These are phyloP conservation scores for Lecanicillium sp. DNA, from an alignment of 2,329 filamentous ascomycete genomes.

Conservation along the genomic window DNA sequence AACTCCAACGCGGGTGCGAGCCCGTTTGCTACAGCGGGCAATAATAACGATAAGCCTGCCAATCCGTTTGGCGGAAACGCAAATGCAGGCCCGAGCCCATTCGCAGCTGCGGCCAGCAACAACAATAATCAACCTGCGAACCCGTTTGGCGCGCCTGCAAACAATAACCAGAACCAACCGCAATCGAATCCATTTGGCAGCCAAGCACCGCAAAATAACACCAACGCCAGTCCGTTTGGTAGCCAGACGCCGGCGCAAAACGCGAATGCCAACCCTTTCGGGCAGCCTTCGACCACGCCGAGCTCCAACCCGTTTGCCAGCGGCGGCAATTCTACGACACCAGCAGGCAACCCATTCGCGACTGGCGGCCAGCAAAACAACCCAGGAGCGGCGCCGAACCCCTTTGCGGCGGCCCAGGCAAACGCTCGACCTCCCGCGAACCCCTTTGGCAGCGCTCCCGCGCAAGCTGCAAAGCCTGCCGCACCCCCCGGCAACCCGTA, in stretches of 20 bases:
- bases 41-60: not conserved
- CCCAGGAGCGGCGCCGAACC: not conserved
- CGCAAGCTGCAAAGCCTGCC: slow-evolving; percentile 15
- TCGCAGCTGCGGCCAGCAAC: slow-evolving; percentile 11
- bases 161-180: slow-evolving; percentile 1
- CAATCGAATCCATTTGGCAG: slow-evolving; percentile 9
- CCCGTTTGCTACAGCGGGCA: not conserved
- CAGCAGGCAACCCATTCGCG: not conserved
- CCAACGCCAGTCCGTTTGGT: not conserved
- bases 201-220: slow-evolving; percentile 10
- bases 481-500: slow-evolving; percentile 32
- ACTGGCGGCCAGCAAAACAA: slow-evolving; percentile 6
- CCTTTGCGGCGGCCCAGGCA: slow-evolving; percentile 2
- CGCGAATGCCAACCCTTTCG: slow-evolving; percentile 13
- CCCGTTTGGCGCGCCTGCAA: not conserved
- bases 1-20: slow-evolving; percentile 8
- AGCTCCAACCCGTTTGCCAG: slow-evolving; percentile 21
- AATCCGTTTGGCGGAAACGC: not conserved
- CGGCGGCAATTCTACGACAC: not conserved
- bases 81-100: slow-evolving; percentile 14
- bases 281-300: slow-evolving; percentile 9
- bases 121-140: not conserved
- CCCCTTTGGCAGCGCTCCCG: slow-evolving; percentile 19
- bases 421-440: slow-evolving; percentile 16
- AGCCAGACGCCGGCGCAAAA: not conserved